Evolutionary conservation across 495 filamentous ascomycete genomes (phyloP), one percentile per base, ranked within the genome.

Genomic region (Penicillium herquei): DNA sequence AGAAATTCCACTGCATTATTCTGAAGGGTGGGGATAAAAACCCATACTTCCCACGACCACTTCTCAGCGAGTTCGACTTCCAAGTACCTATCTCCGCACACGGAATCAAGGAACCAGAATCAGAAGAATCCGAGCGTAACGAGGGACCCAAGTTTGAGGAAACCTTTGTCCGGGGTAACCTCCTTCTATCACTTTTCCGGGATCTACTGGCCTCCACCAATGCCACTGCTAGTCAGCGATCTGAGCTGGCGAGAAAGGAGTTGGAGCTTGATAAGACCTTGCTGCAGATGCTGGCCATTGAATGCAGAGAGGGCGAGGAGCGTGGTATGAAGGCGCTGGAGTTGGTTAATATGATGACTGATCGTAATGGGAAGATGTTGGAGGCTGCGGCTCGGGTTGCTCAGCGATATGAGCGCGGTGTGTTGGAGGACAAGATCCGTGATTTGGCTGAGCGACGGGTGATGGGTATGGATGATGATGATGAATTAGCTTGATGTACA

Each of bases 1-100:
- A 87, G 59, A 95, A 89, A 64, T 98, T 98, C 71, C 92, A 98
- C 75, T 98, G 95, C 72, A 96, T 98, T 71, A 98, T 98, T 61
- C 87, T 98, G 61, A 98, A 98, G 72, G 94, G 94, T 52, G 88
- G 87, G 11, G 95, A 98, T 63, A 81, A 87, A 65, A 84, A 97
- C 67, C 94, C 94, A 3, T 96, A 96, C 77, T 98, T 97, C 75
- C 94, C 94, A 0, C 87, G 91, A 6, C 92, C 94, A 0, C 74
- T 97, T 40, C 87, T 98, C 37, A 89, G 84, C 55, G 94, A 98
- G 70, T 98, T 98, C 64, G 91, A 93, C 39, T 96, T 98, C 75
- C 80, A 85, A 43, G 82, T 98, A 18, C 94, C 94, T 1, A 74
- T 96, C 39, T 83, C 85, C 6, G 83, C 80, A 3, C 72, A 74